These are phyloP conservation scores for Heliocybe sulcata DNA, from an alignment of 1,284 basidiomycete species.

Conservation along the genomic window DNA sequence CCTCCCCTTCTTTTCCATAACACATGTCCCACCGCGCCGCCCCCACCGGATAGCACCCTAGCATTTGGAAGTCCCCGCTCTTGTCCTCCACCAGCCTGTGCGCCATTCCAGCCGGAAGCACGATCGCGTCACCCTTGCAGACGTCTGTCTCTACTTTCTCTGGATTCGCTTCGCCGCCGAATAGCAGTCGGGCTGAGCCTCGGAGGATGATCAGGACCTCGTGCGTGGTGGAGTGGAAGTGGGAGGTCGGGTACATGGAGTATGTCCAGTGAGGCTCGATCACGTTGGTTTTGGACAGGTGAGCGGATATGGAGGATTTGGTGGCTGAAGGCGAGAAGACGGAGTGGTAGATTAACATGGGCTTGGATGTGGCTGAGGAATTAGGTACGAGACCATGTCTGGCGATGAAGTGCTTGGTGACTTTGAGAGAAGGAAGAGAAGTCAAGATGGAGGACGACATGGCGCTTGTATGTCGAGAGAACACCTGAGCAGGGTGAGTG, in stretches of 20 bases:
- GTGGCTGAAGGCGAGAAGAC: constrained; percentile 17
- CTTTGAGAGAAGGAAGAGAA: constrained; percentile 15
- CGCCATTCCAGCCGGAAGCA: constrained; percentile 33
- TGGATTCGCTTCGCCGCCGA: constrained; percentile 30
- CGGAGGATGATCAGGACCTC: constrained; percentile 28
- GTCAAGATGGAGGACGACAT: constrained; percentile 8
- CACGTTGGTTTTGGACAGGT: constrained; percentile 18
- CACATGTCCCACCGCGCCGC: constrained; percentile 31
- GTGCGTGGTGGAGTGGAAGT: constrained; percentile 36
- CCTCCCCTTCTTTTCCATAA: constrained; percentile 21
- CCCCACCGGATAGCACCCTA: constrained; percentile 30
- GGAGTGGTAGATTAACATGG: constrained; percentile 20
- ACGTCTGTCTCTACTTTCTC: constrained; percentile 22
- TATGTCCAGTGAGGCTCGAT: constrained; percentile 31
- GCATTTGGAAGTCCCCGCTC: constrained; percentile 29
- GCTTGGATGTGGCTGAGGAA: constrained; percentile 17
- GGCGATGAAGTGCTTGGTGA: constrained; percentile 17
- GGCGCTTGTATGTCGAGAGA: neutral
- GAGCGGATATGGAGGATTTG: constrained; percentile 22
- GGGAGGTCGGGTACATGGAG: constrained; percentile 32
- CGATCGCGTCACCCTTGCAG: constrained; percentile 29
- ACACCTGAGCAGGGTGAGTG: neutral
- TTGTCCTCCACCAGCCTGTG: constrained; percentile 26
- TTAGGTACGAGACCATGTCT: constrained; percentile 19
- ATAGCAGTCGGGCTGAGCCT: constrained; percentile 27